Evolutionary conservation across 352 stramenopile genomes (phyloP), one percentile per base, ranked within the genome.

Genomic region (Globisporangium orthogonon): DNA sequence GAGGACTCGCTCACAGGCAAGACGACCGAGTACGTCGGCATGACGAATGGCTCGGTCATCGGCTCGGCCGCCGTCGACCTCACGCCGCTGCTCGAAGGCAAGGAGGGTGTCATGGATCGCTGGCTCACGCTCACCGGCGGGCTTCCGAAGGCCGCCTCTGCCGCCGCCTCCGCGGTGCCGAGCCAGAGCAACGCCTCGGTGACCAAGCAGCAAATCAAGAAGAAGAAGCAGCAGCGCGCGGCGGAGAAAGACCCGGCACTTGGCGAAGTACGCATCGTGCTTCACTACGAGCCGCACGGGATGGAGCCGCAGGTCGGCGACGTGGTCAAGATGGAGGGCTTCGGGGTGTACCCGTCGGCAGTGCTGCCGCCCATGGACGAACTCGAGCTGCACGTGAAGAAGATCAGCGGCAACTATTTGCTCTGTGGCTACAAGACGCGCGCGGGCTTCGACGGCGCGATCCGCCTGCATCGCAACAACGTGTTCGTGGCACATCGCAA

Each of bases 251-350:
- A 85, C 43, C 31, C 86, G 23, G 74, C 70, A 44, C 70, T 92
- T 4, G 83, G 83, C 11, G 78, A 92, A 65, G 78, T 92, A 29
- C 79, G 79, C 6, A 60, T 92, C 49, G 74, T 92, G 47, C 58
- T 92, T 5, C 83, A 92, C 65, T 92, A 90, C 55, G 83, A 92
- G 18, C 78, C 83, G 0, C 72, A 88, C 52, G 83, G 83, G 29
- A 87, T 92, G 72, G 83, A 92, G 65, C 83, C 83, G 0, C 64
- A 69, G 52, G 62, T 89, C 5, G 73, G 83, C 10, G 83, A 92
- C 37, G 62, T 92, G 23, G 74, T 92, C 48, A 87, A 89, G 63
- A 69, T 89, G 46, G 83, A 92, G 54, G 83, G 83, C 47, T 90
- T 90, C 39, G 83, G 83, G 4, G 61, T 70, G 41, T 92, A 87